Conservation (phyloP, 352 stramenopile species). For the Globisporangium spinosum region DNA sequence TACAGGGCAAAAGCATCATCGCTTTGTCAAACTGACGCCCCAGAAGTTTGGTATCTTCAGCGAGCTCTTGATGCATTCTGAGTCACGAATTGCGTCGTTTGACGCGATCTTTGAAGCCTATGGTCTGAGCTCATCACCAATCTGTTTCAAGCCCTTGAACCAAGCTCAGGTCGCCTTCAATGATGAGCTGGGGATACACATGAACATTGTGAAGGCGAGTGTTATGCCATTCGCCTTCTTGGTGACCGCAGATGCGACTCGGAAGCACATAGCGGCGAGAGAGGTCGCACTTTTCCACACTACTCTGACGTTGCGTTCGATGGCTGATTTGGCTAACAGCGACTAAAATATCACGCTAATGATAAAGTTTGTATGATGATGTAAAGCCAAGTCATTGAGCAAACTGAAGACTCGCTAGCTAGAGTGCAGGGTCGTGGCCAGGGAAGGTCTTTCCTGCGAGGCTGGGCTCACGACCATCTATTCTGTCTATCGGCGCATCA, state of each 20-base stretch:
- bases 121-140: slow-evolving; percentile 15
- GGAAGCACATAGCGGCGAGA: slow-evolving; percentile 21
- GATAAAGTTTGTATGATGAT: neutral
- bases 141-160: slow-evolving; percentile 23
- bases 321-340: neutral
- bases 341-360: neutral
- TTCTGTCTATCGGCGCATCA: slow-evolving; percentile 24
- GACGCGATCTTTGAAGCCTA: slow-evolving; percentile 22
- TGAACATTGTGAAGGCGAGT: slow-evolving; percentile 13
- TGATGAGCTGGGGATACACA: slow-evolving; percentile 21
- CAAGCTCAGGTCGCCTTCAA: slow-evolving; percentile 33
- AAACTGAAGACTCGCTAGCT: slow-evolving; percentile 10
- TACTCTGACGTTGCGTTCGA: slow-evolving; percentile 9
- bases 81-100: slow-evolving; percentile 19
- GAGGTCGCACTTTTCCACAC: slow-evolving; percentile 27
- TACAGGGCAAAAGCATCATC: slow-evolving; percentile 20
- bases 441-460: neutral
- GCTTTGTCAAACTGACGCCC: slow-evolving; percentile 1
- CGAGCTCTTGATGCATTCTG: slow-evolving; percentile 19
- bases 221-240: slow-evolving; percentile 31
- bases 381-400: slow-evolving; percentile 15
- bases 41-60: slow-evolving; percentile 23
- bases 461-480: slow-evolving; percentile 5
- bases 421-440: too few relatives aligned
- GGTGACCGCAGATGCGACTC: slow-evolving; percentile 23